A percentile compares a stretch with the other conserved stretches of the same genome.
phyloP scores from a whole-genome alignment of 2,329 filamentous ascomycete genomes.

The Penicillium oxalicum region DNA sequence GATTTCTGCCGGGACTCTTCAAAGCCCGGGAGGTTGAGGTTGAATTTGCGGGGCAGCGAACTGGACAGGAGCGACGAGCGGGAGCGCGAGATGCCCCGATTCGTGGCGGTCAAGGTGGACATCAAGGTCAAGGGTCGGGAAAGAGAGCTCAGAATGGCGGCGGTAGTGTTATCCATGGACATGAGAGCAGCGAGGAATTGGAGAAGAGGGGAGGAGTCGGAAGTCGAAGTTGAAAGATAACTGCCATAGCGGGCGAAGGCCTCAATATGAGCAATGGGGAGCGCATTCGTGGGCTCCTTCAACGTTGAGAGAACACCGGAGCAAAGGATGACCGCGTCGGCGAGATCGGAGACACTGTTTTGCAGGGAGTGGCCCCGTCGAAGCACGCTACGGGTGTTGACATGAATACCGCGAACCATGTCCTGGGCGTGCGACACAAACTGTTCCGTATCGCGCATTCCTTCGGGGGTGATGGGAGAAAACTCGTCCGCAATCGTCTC shows the following conservation, averaged over 20 bases:
- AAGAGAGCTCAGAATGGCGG: slow-evolving; percentile 72
- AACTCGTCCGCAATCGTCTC: slow-evolving; percentile 88
- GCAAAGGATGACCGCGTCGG: slow-evolving; percentile 39
- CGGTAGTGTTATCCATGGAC: slow-evolving; percentile 76
- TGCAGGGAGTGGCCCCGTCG: slow-evolving; percentile 70
- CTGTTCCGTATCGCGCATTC: slow-evolving; percentile 82
- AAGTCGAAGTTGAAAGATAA: slow-evolving; percentile 53
- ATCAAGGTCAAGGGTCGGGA: slow-evolving; percentile 74
- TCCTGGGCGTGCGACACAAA: slow-evolving; percentile 89
- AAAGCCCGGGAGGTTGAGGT: slow-evolving; percentile 47
- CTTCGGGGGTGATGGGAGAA: slow-evolving; percentile 63
- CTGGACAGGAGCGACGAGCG: slow-evolving; percentile 66
- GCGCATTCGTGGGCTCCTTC: slow-evolving; percentile 49
- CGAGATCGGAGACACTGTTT: slow-evolving; percentile 51
- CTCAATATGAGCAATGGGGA: slow-evolving; percentile 61
- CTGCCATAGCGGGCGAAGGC: slow-evolving; percentile 69
- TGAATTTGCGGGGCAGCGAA: slow-evolving; percentile 42
- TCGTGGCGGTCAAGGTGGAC: slow-evolving; percentile 64
- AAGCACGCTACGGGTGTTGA: slow-evolving; percentile 74
- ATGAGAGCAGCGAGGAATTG: slow-evolving; percentile 70
- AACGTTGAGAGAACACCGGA: slow-evolving; percentile 48
- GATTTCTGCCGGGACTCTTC: slow-evolving; percentile 81
- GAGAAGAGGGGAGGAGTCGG: slow-evolving; percentile 65
- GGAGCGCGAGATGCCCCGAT: slow-evolving; percentile 71
- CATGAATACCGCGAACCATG: slow-evolving; percentile 77